Conservation (phyloP, 2,329 filamentous ascomycete genomes). For the Verticillium albo-atrum region DNA sequence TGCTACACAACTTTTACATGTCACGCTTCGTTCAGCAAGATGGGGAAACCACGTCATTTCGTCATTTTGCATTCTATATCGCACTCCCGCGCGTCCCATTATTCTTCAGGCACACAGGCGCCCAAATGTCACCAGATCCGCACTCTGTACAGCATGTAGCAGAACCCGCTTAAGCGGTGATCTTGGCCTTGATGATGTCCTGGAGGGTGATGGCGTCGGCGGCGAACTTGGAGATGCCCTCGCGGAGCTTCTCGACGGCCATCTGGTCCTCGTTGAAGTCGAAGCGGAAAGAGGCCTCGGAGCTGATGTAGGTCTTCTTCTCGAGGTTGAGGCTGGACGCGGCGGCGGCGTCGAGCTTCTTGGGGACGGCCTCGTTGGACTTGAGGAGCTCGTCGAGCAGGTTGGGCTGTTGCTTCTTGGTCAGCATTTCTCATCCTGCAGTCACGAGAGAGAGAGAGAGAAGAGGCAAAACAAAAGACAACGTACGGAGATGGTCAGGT, state of each 20-base stretch:
- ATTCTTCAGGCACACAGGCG: not conserved
- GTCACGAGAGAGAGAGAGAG: not conserved
- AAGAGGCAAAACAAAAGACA: no score
- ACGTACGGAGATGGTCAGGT: conserved; percentile 92
- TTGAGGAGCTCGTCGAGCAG: conserved; percentile 92
- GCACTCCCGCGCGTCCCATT: not conserved
- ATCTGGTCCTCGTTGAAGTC: conserved; percentile 99
- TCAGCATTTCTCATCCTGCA: not conserved
- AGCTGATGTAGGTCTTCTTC: conserved; percentile 86
- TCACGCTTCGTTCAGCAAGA: not conserved
- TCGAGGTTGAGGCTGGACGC: conserved; percentile 69
- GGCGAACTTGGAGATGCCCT: conserved; percentile 99
- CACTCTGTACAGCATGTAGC: not conserved
- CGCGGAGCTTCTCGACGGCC: conserved; percentile 97
- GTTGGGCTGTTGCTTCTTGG: conserved; percentile 57
- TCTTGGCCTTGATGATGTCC: conserved; percentile 85
- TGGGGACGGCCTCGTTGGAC: conserved; percentile 73
- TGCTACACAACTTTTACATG: no score
- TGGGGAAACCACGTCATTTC: not conserved
- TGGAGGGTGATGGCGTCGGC: conserved; percentile 94
- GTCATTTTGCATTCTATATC: not conserved
- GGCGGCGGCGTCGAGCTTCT: conserved; percentile 78
- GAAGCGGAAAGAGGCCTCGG: conserved; percentile 92
- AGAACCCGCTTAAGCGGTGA: conserved; percentile 39
- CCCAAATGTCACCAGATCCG: not conserved